These are phyloP conservation scores for Chlorociboria aeruginascens DNA, from an alignment of 495 filamentous ascomycete genomes.

Conservation along the genomic window DNA sequence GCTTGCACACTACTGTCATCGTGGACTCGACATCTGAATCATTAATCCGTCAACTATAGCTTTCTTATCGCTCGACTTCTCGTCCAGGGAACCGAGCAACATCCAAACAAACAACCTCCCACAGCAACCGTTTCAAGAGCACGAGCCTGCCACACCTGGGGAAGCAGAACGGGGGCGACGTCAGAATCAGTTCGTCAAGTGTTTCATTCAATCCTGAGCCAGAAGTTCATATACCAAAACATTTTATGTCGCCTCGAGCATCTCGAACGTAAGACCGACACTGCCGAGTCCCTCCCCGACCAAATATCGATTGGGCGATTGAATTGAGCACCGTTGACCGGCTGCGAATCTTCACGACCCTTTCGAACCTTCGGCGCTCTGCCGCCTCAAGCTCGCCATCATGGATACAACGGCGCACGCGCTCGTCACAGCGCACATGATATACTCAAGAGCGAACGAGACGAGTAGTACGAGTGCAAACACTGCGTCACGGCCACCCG, in stretches of 20 bases:
- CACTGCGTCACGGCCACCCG: slow-evolving; percentile 11
- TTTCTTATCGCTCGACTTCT: too few relatives aligned
- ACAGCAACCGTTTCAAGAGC: slow-evolving; percentile 16
- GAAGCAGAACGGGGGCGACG: neutral
- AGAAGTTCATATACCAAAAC: neutral
- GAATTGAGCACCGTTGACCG: slow-evolving; percentile 1
- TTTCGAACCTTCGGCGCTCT: slow-evolving; percentile 4
- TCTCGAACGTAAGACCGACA: neutral
- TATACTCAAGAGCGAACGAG: slow-evolving; percentile 34
- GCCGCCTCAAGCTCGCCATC: slow-evolving; percentile 6
- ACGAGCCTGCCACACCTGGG: slow-evolving; percentile 7
- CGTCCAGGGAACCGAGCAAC: neutral
- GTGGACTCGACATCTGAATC: too few relatives aligned
- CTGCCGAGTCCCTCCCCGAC: neutral
- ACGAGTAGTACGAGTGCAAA: slow-evolving; percentile 6
- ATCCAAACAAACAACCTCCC: slow-evolving; percentile 6
- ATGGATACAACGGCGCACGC: slow-evolving; percentile 38
- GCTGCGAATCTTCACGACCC: slow-evolving; percentile 1
- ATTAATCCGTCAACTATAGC: too few relatives aligned
- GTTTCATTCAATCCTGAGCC: slow-evolving; percentile 6
- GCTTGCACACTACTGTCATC: too few relatives aligned
- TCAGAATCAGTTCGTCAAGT: neutral
- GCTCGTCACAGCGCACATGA: slow-evolving; percentile 30
- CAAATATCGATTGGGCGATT: neutral
- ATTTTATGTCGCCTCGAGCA: slow-evolving; percentile 5